Conservation (phyloP, 768 basidiomycete species). For the Porphyrellus cyaneotinctus region DNA sequence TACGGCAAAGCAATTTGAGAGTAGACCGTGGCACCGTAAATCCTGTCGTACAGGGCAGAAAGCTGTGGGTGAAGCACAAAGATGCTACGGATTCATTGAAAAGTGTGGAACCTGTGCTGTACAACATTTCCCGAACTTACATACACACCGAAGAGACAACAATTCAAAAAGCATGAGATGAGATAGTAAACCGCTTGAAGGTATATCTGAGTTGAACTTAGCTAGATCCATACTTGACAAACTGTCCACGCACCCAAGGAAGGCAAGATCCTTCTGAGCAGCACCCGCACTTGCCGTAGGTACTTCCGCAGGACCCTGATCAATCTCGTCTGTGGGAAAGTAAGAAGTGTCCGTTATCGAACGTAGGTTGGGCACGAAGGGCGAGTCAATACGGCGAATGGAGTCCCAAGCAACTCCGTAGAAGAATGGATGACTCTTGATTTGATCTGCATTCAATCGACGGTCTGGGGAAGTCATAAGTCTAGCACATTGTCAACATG, state of each 20-base stretch:
- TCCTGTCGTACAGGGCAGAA: too few relatives aligned
- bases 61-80: too few relatives aligned
- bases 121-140: not conserved
- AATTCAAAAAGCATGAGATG: constrained; percentile 49
- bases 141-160: not conserved
- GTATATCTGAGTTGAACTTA: constrained; percentile 53
- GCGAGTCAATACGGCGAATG: constrained; percentile 87
- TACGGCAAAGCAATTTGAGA: too few relatives aligned
- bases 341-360: constrained; percentile 97
- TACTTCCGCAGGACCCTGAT: constrained; percentile 58
- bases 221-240: not conserved
- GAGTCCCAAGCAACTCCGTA: constrained; percentile 92
- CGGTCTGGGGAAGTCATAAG: constrained; percentile 82
- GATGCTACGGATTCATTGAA: not conserved
- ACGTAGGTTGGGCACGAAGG: constrained; percentile 92
- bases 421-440: constrained; percentile 91
- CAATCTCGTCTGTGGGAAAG: constrained; percentile 93
- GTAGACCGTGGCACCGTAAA: too few relatives aligned
- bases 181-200: constrained; percentile 71
- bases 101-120: not conserved
- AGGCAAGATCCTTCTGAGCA: constrained; percentile 58
- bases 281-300: constrained; percentile 35
- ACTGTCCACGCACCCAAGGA: constrained; percentile 48
- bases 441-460: constrained; percentile 76
- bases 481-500: constrained; percentile 34